Evolutionary conservation across 768 basidiomycete genomes (phyloP).

Genomic region (Trametes villosa): DNA sequence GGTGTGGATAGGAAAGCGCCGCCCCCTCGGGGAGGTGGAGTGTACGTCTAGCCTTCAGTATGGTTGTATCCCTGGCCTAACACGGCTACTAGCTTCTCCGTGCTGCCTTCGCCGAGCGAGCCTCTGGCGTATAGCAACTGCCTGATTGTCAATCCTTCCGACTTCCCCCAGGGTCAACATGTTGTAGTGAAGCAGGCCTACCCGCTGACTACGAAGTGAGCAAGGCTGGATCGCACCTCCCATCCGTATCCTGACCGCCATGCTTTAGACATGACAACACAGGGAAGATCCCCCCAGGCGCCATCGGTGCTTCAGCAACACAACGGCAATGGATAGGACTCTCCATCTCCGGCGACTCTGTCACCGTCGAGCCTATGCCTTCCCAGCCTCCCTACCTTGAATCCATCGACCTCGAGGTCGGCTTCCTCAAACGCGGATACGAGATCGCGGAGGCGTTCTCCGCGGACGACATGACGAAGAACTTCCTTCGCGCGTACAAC

Average conservation of each 20-base stretch:
- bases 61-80: background rate
- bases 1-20: constrained; percentile 27
- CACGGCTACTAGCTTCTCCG: constrained; percentile 27
- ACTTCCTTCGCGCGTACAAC: constrained; percentile 75
- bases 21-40: constrained; percentile 26
- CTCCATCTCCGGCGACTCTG: constrained; percentile 75
- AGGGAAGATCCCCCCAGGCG: constrained; percentile 65
- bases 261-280: constrained; percentile 75
- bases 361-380: constrained; percentile 66
- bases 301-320: constrained; percentile 74
- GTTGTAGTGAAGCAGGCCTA: constrained; percentile 75
- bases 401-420: constrained; percentile 80
- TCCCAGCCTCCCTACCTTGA: constrained; percentile 64
- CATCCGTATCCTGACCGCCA: background rate
- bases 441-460: constrained; percentile 76
- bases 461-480: constrained; percentile 81
- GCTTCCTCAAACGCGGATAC: constrained; percentile 57
- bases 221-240: background rate
- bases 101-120: constrained; percentile 33
- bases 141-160: constrained; percentile 75
- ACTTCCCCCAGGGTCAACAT: constrained; percentile 76
- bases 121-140: constrained; percentile 78
- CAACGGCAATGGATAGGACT: constrained; percentile 92
- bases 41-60: constrained; percentile 12
- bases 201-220: constrained; percentile 75